phyloP scores from a whole-genome alignment of 129 eudicot genomes.

The Chrysanthemum makinoi region DNA sequence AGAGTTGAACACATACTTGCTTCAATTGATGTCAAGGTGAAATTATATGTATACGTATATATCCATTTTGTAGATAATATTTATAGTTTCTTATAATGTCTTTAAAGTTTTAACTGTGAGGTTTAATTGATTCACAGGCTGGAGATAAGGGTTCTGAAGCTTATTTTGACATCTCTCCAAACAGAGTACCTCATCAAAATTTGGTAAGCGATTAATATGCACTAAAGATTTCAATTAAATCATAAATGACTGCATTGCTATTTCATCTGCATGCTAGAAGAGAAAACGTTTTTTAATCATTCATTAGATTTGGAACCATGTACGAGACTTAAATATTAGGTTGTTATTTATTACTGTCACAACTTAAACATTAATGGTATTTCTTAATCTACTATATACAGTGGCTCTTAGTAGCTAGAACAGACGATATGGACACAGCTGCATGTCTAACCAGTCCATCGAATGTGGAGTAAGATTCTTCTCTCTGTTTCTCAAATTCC shows the following conservation, averaged over 20 bases:
- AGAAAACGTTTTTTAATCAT: neutral
- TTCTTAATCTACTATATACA: slow-evolving; percentile 14
- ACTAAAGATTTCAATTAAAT: neutral
- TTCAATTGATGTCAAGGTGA: slow-evolving; percentile 36
- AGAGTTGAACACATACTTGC: slow-evolving; percentile 33
- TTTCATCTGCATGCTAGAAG: neutral
- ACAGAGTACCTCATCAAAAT: slow-evolving; percentile 27
- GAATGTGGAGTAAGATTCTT: slow-evolving; percentile 29
- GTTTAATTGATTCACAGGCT: slow-evolving; percentile 28
- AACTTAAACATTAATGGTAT: slow-evolving; percentile 15
- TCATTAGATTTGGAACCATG: too few relatives aligned
- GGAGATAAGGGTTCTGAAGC: slow-evolving; percentile 32
- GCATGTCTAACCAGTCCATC: slow-evolving; percentile 34
- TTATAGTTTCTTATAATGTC: neutral
- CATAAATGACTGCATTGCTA: neutral
- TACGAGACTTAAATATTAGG: neutral
- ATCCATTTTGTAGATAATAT: slow-evolving; percentile 12
- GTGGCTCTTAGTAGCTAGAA: slow-evolving; percentile 39
- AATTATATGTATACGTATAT: neutral
- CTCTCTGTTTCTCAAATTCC: neutral
- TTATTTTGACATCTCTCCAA: slow-evolving; percentile 34
- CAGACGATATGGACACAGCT: slow-evolving; percentile 32
- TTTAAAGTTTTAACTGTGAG: slow-evolving; percentile 15
- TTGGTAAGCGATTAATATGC: slow-evolving; percentile 34
- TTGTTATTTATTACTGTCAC: neutral